Conservation (phyloP, 495 filamentous ascomycete species). For the Podospora pseudoanserina region DNA sequence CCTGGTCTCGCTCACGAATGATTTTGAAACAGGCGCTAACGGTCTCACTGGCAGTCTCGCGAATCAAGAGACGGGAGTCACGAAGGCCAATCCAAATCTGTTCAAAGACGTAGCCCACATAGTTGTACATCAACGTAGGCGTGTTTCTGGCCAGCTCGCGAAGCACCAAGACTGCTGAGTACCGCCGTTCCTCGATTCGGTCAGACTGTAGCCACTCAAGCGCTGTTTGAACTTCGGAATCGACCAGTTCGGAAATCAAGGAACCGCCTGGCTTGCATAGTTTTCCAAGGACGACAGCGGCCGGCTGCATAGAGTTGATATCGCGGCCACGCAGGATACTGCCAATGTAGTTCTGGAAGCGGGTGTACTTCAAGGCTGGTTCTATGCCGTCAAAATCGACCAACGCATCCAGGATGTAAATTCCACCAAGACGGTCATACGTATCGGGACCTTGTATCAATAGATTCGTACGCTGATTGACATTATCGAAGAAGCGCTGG, state of each 20-base stretch:
- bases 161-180: constrained; percentile 85
- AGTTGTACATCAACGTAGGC: constrained; percentile 88
- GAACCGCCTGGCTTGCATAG: constrained; percentile 90
- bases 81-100: constrained; percentile 92
- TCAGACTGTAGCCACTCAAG: constrained; percentile 96
- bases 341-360: constrained; percentile 86
- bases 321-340: constrained; percentile 85
- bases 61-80: constrained; percentile 83
- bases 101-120: constrained; percentile 84
- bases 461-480: constrained; percentile 69
- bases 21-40: constrained; percentile 92
- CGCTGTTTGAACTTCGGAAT: constrained; percentile 91
- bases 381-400: constrained; percentile 97
- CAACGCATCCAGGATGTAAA: constrained; percentile 84
- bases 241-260: constrained; percentile 91
- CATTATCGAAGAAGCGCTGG: constrained; percentile 69
- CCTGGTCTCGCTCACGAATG: constrained; percentile 82
- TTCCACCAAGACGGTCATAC: constrained; percentile 82
- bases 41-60: constrained; percentile 84
- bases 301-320: constrained; percentile 77
- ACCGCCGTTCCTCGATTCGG: constrained; percentile 83
- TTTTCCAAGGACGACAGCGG: constrained; percentile 80
- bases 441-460: constrained; percentile 81
- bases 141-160: constrained; percentile 86
- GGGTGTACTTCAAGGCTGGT: constrained; percentile 85